Evolutionary conservation across 2,329 filamentous ascomycete species (phyloP), one percentile per base, ranked within the genome.

Genomic region (Aaosphaeria arxii): DNA sequence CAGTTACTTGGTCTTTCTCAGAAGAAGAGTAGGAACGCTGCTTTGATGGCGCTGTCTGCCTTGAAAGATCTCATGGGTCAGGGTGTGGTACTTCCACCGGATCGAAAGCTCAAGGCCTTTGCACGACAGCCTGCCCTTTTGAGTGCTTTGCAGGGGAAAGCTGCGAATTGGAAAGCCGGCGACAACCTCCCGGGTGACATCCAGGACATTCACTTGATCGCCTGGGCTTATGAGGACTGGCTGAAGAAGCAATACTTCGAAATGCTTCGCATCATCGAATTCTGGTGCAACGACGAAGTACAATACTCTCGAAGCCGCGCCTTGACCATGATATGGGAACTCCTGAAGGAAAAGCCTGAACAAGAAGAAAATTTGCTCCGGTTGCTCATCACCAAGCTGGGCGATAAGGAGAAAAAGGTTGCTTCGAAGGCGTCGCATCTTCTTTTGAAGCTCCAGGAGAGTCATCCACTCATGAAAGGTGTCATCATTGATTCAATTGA

Each of bases 141-240:
- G 7, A 82, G 83, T 41, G 83, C 85, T 6, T 75, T 96, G 47
- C 84, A 90, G 59, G 81, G 82, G 30, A 74, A 74, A 50, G 74
- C 77, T 43, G 75, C 76, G 9, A 75, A 75, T 11, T 96, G 91
- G 91, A 81, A 77, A 13, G 66, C 76, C 11, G 81, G 82, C n/a
- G 83, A 91, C 50, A 75, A 80, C 39, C 74, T 97, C 4, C 92
- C 92, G 0, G 84, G 84, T 7, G 82, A 82, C 41, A 73, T 97
- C 29, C 84, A 88, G 38, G 83, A 89, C 56, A 77, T 80, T 9
- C 91, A 97, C 69, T 72, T 99, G 55, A 83, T 99, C 17, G 78
- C 84, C 13, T 99, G 92, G 92, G 85, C 85, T 1, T 99, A 88
- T 58, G 94, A 99, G 70, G 89, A 96, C 67, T 96, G 92, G 87